Conservation (phyloP, 2,329 filamentous ascomycete species). For the Lasiodiplodia theobromae region DNA sequence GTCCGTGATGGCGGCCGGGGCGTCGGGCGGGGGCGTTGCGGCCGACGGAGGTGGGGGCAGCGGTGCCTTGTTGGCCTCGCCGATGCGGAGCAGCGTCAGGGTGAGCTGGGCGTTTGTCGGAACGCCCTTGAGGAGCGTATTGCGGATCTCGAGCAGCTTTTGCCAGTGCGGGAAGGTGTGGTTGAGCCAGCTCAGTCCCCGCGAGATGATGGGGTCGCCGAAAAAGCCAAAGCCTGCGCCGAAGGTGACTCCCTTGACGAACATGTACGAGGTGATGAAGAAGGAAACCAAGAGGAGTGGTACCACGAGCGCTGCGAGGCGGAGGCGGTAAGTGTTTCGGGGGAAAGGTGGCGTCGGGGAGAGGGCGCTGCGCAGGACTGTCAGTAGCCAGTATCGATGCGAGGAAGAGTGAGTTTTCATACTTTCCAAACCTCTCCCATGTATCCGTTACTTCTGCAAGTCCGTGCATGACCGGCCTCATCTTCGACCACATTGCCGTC, state of each 20-base stretch:
- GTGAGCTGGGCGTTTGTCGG: conserved; percentile 88
- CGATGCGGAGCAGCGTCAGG: conserved; percentile 79
- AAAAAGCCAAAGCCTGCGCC: conserved; percentile 79
- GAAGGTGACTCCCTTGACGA: conserved; percentile 70
- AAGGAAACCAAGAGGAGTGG: conserved; percentile 53
- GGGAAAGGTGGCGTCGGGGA: conserved; percentile 58
- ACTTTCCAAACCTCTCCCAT: conserved; percentile 70
- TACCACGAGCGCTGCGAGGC: conserved; percentile 54
- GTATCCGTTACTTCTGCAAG: conserved; percentile 66
- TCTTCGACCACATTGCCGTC: conserved; percentile 77
- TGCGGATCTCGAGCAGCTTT: conserved; percentile 70
- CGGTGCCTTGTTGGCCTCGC: conserved; percentile 81
- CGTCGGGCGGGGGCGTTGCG: conserved; percentile 54
- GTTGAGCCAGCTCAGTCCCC: conserved; percentile 66
- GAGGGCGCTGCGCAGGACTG: conserved; percentile 46
- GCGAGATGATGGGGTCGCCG: conserved; percentile 74
- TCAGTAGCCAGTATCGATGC: not conserved
- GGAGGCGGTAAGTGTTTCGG: conserved; percentile 51
- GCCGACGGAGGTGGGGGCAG: conserved; percentile 67
- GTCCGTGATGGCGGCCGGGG: conserved; percentile 58
- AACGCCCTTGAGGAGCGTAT: conserved; percentile 77
- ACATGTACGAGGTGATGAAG: conserved; percentile 58
- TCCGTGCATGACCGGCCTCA: conserved; percentile 74
- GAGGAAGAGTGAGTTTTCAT: conserved; percentile 26
- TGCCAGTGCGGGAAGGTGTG: conserved; percentile 73